Base-by-base conservation (phyloP, 768 basidiomycete species). In the Clathrus columnatus region DNA sequence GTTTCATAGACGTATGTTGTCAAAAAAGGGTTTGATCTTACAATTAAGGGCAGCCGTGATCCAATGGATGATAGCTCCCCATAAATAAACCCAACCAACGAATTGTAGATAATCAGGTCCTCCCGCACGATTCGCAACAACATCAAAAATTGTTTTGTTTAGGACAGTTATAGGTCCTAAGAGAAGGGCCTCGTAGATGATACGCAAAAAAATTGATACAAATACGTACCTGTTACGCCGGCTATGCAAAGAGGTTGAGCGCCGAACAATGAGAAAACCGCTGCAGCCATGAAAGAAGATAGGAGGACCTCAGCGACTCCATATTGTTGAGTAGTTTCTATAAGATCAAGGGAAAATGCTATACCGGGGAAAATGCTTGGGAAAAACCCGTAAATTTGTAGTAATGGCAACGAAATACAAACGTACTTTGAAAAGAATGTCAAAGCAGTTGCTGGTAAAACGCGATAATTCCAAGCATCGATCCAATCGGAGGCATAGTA, bases 211-310 rank as follows among this genome's bases (percentile, higher is more conserved):
- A 2, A 29, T 32, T 26, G 11, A 30, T 18, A 8, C 50, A 11
- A 5, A 14, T 48, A 57, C 70, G 27, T 10, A 82, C 87, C 88
- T 48, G 90, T 95, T 1, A 95, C 92, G 5, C 94, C 94, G 2
- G 89, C 87, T 44, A 96, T 92, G 44, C 89, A 87, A 2, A 96
- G 74, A 0, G 94, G 94, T 65, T 97, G 94, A 14, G 87, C 91
- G 2, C 90, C 88, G 52, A 96, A 81, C 41, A 92, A 69, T 0
- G 91, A 87, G 62, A 94, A 93, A 18, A 91, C 73, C 63, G 90
- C 87, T 0, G 92, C 87, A 0, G 91, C 87, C 82, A 95, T 86
- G 69, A 93, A 94, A 0, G 89, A 86, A 1, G 84, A 80, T 7
- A 88, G 61, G 0, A 95, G 72, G 5, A 92, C 87, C 67, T 96